Percentiles rank a stretch among this genome's conserved stretches.
phyloP scores from a whole-genome alignment of 208 protist species.

The Trypanosoma vivax region DNA sequence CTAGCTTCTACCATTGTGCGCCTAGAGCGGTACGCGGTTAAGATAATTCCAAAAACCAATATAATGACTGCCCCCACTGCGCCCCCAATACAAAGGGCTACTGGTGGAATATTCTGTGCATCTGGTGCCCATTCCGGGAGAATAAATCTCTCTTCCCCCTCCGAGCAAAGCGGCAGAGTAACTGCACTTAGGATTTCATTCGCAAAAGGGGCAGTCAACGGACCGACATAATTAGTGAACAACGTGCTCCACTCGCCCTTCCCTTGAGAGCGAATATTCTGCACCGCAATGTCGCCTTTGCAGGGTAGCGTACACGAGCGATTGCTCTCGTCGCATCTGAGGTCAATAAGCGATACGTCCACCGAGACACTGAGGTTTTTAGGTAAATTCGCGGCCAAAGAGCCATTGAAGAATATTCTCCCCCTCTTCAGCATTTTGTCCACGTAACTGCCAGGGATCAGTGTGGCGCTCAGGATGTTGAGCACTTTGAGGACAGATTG shows the following conservation, averaged over 20 bases:
- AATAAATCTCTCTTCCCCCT: neutral
- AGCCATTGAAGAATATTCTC: neutral
- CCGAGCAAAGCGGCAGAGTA: neutral
- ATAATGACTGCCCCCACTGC: neutral
- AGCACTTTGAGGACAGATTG: too few relatives aligned
- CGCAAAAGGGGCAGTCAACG: neutral
- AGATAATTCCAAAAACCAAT: neutral
- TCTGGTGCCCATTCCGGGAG: neutral
- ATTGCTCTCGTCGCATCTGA: constrained; percentile 14
- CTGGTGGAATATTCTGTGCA: constrained; percentile 2
- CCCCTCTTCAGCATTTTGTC: neutral
- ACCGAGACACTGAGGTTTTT: neutral
- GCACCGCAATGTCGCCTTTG: constrained; percentile 8
- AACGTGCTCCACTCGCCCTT: constrained; percentile 5
- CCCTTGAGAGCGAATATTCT: constrained; percentile 9
- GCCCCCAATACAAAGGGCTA: neutral
- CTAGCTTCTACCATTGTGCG: neutral
- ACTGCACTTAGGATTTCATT: neutral
- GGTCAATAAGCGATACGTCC: constrained; percentile 17
- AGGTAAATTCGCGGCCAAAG: neutral
- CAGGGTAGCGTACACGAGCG: constrained; percentile 18
- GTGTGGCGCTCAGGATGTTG: too few relatives aligned
- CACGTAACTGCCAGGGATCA: neutral
- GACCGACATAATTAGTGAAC: neutral
- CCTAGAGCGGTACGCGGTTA: neutral